Conservation (phyloP, 352 stramenopile genomes). For the Phytopythium vexans region DNA sequence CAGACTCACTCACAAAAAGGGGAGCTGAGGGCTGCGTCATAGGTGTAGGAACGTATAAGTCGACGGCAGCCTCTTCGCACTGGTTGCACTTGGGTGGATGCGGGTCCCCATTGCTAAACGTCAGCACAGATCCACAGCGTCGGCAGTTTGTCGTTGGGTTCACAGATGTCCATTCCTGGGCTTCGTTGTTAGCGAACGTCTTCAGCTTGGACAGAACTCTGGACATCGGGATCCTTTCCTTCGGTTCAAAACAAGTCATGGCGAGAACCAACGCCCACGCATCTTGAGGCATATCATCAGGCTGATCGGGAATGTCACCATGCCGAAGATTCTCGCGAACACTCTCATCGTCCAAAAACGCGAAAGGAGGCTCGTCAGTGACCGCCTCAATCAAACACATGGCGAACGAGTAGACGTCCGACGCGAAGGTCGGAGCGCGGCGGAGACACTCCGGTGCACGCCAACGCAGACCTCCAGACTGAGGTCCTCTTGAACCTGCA, state of each 20-base stretch:
- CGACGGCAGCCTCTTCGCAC: no score
- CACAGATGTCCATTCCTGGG: neutral
- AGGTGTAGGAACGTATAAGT: no score
- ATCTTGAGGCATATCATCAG: constrained; percentile 7
- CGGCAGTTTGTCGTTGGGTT: no score
- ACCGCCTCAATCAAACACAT: constrained; percentile 33
- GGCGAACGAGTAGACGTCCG: constrained; percentile 24
- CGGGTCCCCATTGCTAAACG: no score
- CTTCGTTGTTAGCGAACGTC: neutral
- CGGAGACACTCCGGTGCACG: constrained; percentile 25
- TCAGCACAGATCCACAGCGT: no score
- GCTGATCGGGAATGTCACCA: constrained; percentile 5
- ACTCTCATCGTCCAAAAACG: constrained; percentile 7
- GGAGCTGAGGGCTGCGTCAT: no score
- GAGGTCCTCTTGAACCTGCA: no score
- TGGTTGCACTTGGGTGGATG: no score
- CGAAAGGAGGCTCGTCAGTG: constrained; percentile 18
- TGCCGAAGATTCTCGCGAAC: constrained; percentile 4
- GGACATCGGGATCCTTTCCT: no score
- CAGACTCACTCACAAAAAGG: no score
- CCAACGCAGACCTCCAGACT: constrained; percentile 14
- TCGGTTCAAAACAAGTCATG: no score
- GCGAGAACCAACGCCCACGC: constrained; percentile 14
- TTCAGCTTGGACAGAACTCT: constrained; percentile 5
- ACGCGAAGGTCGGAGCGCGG: constrained; percentile 13